These are phyloP conservation scores for Millerozyma miso DNA, from an alignment of 805 yeast genomes.

Conservation along the genomic window DNA sequence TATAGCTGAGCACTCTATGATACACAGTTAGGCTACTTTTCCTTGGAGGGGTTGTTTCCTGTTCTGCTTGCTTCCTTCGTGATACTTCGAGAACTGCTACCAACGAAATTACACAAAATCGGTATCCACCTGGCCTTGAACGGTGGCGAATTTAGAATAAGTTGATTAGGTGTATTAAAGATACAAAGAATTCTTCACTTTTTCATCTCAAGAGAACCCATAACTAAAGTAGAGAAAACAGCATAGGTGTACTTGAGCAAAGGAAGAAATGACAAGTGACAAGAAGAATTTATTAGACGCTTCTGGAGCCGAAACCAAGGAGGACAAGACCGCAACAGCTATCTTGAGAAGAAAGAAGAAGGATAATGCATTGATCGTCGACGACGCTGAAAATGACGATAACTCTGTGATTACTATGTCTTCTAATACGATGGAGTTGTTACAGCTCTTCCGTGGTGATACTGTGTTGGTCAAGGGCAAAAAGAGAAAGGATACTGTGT, in stretches of 20 bases:
- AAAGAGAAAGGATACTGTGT: constrained; percentile 95
- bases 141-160: constrained; percentile 6
- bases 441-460: constrained; percentile 96
- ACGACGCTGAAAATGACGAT: constrained; percentile 96
- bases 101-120: constrained; percentile 6
- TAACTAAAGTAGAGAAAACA: background rate
- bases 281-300: constrained; percentile 46
- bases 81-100: background rate
- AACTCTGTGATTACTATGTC: constrained; percentile 95
- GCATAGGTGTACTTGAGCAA: background rate
- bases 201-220: background rate
- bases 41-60: too few species aligned
- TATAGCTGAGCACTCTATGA: too few species aligned
- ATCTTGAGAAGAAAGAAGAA: constrained; percentile 96
- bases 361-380: constrained; percentile 90
- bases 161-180: background rate
- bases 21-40: too few species aligned
- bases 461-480: constrained; percentile 96
- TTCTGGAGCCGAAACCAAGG: constrained; percentile 59
- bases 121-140: background rate
- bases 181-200: background rate
- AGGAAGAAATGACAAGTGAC: constrained; percentile 16
- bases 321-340: constrained; percentile 88
- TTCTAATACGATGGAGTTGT: constrained; percentile 88
- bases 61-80: background rate